Conservation (phyloP, 176 grass and related monocot species). For the Bromus sterilis region DNA sequence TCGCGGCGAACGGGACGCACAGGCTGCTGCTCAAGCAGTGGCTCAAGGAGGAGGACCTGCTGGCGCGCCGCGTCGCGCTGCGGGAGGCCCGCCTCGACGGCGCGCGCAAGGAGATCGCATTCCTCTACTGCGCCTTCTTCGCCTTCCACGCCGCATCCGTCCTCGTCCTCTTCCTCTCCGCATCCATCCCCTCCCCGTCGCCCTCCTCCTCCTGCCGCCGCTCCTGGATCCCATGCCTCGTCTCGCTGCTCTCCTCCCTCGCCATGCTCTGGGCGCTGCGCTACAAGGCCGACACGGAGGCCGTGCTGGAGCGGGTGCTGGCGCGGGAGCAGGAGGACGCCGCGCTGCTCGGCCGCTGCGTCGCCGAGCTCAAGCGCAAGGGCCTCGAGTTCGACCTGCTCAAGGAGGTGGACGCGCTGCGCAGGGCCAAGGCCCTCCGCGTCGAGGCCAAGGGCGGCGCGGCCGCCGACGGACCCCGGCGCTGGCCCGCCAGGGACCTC, state of each 20-base stretch:
- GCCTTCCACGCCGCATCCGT: conserved; percentile 65
- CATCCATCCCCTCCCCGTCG: background rate
- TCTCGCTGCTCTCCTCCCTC: conserved; percentile 65
- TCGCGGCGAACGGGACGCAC: conserved; percentile 67
- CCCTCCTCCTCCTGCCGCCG: conserved; percentile 23
- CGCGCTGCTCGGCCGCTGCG: conserved; percentile 61
- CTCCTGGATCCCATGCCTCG: conserved; percentile 75
- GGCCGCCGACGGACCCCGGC: conserved; percentile 14
- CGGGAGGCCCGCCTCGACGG: conserved; percentile 68
- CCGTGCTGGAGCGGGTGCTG: conserved; percentile 52
- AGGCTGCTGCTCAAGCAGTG: conserved; percentile 89
- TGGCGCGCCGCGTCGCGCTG: conserved; percentile 70
- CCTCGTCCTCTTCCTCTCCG: conserved; percentile 58
- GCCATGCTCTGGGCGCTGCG: conserved; percentile 81
- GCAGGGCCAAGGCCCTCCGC: conserved; percentile 77
- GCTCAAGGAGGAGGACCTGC: conserved; percentile 80
- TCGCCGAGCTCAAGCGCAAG: conserved; percentile 74
- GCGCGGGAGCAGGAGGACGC: conserved; percentile 80
- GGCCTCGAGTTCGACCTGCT: conserved; percentile 79
- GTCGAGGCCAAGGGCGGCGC: conserved; percentile 74
- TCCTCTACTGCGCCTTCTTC: conserved; percentile 87
- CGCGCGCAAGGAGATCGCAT: conserved; percentile 57
- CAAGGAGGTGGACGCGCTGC: conserved; percentile 94
- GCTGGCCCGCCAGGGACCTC: conserved; percentile 68
- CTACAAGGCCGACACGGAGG: conserved; percentile 86